These are phyloP conservation scores for Asparagopsis taxiformis DNA, from an alignment of 31 red algal genomes.

Conservation along the genomic window DNA sequence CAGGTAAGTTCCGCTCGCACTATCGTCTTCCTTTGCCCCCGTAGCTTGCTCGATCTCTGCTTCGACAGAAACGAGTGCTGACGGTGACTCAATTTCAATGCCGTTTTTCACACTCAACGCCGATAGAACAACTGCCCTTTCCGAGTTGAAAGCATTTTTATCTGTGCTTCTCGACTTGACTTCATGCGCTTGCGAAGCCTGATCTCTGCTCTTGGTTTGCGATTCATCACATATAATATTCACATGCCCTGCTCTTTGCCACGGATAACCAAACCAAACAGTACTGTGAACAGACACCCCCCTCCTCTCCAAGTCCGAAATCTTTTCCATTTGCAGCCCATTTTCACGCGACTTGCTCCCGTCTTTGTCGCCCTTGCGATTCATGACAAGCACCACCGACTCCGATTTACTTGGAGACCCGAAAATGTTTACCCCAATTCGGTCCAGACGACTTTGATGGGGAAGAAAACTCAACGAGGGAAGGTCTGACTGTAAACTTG, in stretches of 20 bases:
- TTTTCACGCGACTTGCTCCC: slow-evolving; percentile 2
- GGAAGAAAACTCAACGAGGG: slow-evolving; percentile 42
- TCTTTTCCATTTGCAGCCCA: not conserved
- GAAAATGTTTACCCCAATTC: slow-evolving; percentile 80
- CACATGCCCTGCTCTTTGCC: slow-evolving; percentile 35
- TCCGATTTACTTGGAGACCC: slow-evolving; percentile 77
- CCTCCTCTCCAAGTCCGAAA: slow-evolving; percentile 10
- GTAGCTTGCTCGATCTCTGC: not conserved
- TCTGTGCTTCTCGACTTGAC: not conserved
- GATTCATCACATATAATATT: slow-evolving; percentile 1
- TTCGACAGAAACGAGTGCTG: not conserved
- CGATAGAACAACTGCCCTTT: not conserved
- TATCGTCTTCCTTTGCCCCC: not conserved
- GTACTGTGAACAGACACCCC: slow-evolving; percentile 24
- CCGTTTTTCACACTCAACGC: not conserved
- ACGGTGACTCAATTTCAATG: not conserved
- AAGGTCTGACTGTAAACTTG: slow-evolving; percentile 18
- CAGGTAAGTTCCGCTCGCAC: not conserved
- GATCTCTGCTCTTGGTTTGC: slow-evolving; percentile 4
- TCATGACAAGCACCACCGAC: slow-evolving; percentile 49
- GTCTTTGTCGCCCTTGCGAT: not conserved
- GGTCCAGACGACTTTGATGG: slow-evolving; percentile 23
- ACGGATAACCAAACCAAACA: slow-evolving; percentile 52
- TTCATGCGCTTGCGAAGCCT: not conserved
- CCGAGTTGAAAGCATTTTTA: not conserved